Evolutionary conservation across 2,329 filamentous ascomycete genomes (phyloP), one percentile per base, ranked within the genome.

Genomic region (Colletotrichum spinosum): DNA sequence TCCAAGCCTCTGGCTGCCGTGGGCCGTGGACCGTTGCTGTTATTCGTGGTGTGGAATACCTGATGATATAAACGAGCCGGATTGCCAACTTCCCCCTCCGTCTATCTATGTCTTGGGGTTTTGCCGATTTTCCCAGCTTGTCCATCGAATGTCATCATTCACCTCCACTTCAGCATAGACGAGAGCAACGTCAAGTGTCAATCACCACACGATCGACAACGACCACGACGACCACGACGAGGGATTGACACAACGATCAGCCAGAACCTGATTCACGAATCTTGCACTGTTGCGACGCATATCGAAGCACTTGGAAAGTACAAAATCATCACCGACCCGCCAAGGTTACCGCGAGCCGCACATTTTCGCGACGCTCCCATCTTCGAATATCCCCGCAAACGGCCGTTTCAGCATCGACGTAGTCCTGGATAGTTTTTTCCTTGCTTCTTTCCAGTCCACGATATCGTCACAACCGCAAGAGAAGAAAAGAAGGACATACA

Each of bases 61-160:
- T 33, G 45, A 65, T 48, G 58, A 62, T 65, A 65, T 65, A 65
- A 65, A 62, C 62, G 55, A 56, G 52, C 46, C 35, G 15, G 39
- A 45, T 50, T 60, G 44, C 61, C 56, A 17, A 55, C 35, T 8
- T 39, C 35, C 62, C 57, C 33, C 25, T 25, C 25, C 25, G 25
- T 25, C 25, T 25, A 25, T 4, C 4, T 25, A 5, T 25, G 25
- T 5, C 25, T 25, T 25, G 25, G 25, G 17, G 17, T 17, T 17
- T 17, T 17, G 44, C 61, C 55, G 33, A 55, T 39, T 8, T 39
- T 25, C 62, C 57, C 37, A 39, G 61, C 38, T 37, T 57, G 45
- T 41, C 38, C 38, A 46, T 34, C 38, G 35, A 51, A 61, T 61
- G 46, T 38, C 57, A 65, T 55, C 61, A 51, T 39, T 39, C 51